Evolutionary conservation across 2,329 filamentous ascomycete genomes (phyloP).

Genomic region (Curvularia verruculosa): DNA sequence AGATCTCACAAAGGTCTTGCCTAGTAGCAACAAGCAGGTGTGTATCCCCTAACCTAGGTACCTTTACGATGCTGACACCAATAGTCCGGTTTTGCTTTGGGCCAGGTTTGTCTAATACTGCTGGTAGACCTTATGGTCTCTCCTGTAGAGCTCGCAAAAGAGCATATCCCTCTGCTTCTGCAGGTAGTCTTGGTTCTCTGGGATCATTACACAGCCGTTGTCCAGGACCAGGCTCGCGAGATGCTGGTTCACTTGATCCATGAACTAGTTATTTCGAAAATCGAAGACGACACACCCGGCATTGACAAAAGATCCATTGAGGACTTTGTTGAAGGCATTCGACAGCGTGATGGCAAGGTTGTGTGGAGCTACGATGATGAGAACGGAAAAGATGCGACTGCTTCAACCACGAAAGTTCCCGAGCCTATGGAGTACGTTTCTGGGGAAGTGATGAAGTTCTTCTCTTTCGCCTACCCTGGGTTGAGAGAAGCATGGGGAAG

Average conservation of each 20-base stretch:
- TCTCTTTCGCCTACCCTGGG: conserved; percentile 80
- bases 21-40: conserved; percentile 42
- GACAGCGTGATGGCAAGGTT: conserved; percentile 80
- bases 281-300: conserved; percentile 70
- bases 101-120: conserved; percentile 89
- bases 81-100: conserved; percentile 81
- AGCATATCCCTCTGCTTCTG: conserved; percentile 82
- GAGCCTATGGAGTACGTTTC: conserved; percentile 86
- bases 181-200: conserved; percentile 93
- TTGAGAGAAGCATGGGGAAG: conserved; percentile 92
- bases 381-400: conserved; percentile 72
- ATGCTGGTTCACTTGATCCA: conserved; percentile 98
- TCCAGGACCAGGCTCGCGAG: conserved; percentile 95
- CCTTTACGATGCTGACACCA: conserved; percentile 20
- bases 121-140: conserved; percentile 96
- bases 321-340: conserved; percentile 83
- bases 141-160: conserved; percentile 77
- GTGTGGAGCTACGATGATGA: conserved; percentile 96
- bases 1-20: conserved; percentile 49
- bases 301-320: conserved; percentile 79
- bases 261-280: conserved; percentile 82
- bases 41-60: not conserved
- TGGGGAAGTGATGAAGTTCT: conserved; percentile 80
- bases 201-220: conserved; percentile 95
- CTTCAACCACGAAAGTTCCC: conserved; percentile 80